phyloP scores from a whole-genome alignment of 495 filamentous ascomycete species.

The Chaetomidium leptoderma region DNA sequence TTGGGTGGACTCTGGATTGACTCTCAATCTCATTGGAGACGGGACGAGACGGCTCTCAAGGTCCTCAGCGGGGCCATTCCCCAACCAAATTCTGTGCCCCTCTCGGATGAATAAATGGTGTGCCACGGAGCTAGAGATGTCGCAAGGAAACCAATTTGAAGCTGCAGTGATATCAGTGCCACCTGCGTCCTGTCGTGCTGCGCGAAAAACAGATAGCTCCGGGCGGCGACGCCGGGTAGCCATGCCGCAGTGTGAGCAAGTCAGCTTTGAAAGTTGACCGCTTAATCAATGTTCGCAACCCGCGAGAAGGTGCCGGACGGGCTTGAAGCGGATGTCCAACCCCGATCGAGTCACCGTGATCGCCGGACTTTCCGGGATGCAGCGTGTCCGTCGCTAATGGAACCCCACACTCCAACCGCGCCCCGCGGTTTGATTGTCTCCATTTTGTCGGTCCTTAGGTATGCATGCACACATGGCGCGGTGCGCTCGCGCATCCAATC shows the following conservation, averaged over 20 bases:
- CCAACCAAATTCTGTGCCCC: neutral
- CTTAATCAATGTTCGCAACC: neutral
- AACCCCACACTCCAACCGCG: neutral
- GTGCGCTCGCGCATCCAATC: no score
- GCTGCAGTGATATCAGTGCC: slow-evolving; percentile 1
- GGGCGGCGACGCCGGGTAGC: neutral
- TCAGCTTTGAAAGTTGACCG: neutral
- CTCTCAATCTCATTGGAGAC: no score
- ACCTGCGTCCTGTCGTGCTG: neutral
- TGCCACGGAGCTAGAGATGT: slow-evolving; percentile 20
- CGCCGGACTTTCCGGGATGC: neutral
- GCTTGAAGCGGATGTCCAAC: neutral
- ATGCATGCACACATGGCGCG: neutral
- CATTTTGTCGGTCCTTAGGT: no score
- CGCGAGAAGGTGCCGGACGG: neutral
- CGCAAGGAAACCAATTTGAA: slow-evolving; percentile 30
- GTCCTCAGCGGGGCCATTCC: neutral
- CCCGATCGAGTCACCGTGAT: slow-evolving; percentile 19
- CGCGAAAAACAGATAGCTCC: neutral
- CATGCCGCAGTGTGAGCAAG: neutral
- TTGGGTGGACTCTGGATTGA: no score
- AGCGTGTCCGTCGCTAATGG: neutral
- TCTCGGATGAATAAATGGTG: slow-evolving; percentile 12
- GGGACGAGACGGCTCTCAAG: neutral
- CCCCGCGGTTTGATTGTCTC: neutral